Percentiles rank a stretch among this genome's conserved stretches.
These are phyloP conservation scores for Xylariaceae sp. DNA, from an alignment of 2,329 filamentous ascomycete genomes.

Conservation along the genomic window DNA sequence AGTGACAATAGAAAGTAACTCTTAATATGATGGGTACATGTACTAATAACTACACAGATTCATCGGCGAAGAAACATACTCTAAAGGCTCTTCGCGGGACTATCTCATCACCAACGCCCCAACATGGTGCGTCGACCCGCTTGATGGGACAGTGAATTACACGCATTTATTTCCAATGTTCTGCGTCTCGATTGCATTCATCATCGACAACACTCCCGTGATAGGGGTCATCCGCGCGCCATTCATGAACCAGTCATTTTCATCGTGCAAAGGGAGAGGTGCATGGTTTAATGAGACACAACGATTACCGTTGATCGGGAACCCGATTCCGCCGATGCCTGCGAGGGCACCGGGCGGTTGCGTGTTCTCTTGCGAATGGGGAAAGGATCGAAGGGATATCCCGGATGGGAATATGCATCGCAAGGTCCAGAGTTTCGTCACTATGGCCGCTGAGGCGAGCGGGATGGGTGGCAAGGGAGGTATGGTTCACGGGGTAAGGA, in stretches of 20 bases:
- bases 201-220: slow-evolving; percentile 54
- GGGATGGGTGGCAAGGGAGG: slow-evolving; percentile 63
- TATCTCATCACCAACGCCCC: slow-evolving; percentile 63
- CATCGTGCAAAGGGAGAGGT: slow-evolving; percentile 60
- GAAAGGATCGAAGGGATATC: slow-evolving; percentile 66
- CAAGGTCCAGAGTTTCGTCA: slow-evolving; percentile 72
- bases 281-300: slow-evolving; percentile 66
- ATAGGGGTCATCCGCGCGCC: slow-evolving; percentile 72
- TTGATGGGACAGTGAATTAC: slow-evolving; percentile 79
- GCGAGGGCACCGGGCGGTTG: slow-evolving; percentile 63
- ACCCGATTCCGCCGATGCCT: slow-evolving; percentile 61
- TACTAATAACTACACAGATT: slow-evolving; percentile 46
- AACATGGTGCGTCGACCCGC: slow-evolving; percentile 74
- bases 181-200: slow-evolving; percentile 72
- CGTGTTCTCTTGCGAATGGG: slow-evolving; percentile 74
- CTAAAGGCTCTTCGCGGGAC: slow-evolving; percentile 60
- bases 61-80: slow-evolving; percentile 74
- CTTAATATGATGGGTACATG: background rate
- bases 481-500: slow-evolving; percentile 75
- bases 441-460: slow-evolving; percentile 65
- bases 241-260: slow-evolving; percentile 65
- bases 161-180: slow-evolving; percentile 79
- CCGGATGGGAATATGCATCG: slow-evolving; percentile 64
- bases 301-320: slow-evolving; percentile 58
- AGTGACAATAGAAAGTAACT: background rate